Base-by-base conservation (phyloP, 2,329 filamentous ascomycete species). In the Tolypocladium ophioglossoides region DNA sequence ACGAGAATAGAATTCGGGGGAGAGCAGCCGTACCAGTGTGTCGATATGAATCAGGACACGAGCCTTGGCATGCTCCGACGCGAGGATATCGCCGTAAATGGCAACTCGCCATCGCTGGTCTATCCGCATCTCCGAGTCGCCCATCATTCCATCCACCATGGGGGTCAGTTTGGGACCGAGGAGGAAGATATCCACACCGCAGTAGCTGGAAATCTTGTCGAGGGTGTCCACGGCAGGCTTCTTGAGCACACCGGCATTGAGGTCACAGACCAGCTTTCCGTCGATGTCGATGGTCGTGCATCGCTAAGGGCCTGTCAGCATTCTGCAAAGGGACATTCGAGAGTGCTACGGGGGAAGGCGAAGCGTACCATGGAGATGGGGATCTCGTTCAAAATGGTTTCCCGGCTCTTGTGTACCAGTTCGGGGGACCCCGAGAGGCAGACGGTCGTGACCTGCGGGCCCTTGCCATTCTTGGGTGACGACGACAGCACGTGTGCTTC, bases 41-140 rank as follows among this genome's bases (percentile, higher is more conserved):
- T 99, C 94, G 67, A 99, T 97, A 78, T 96, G 94, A 70, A 97
- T 95, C 69, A 99, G 76, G 41, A 96, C 85, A 60, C 94, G 84
- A 20, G 92, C 96, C 78, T 99, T 99, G 54, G 94, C 94, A 72
- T 97, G 92, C 71, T 99, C 94, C 32, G 90, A 87, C 61, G 91
- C 96, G 73, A 97, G 84, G 71, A 94, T 86, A 68, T 99, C 94
- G 53, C 94, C 92, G 64, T 94, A 99, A 60, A 99, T 95, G 63
- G 90, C 88, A 57, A 96, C 86, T 66, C 92, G 85, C 76, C 95
- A 91, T 62, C 92, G 84, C 70, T 94, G 89, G 69, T 96, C 91
- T 63, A 89, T 86, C 62, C 88, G 88, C 64, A 94, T 85, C 64
- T 94, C 85, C 39, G 84, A 83, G 64, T 90, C 88, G 60, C 88